Conservation (phyloP, 2,329 filamentous ascomycete genomes). For the Ophiostoma australiae region DNA sequence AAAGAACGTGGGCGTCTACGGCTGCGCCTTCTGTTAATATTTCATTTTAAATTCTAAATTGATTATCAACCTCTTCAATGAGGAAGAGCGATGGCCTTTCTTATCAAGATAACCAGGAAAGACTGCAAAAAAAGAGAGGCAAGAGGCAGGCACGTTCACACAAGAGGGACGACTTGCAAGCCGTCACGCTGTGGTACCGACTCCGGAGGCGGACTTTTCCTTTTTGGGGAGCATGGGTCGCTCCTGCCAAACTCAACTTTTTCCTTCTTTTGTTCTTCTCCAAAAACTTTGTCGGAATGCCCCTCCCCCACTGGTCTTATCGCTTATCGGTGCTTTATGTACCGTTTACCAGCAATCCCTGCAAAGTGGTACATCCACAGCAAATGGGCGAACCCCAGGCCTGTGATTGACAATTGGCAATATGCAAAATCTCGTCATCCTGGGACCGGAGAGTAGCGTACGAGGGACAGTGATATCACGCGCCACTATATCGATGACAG, state of each 20-base stretch:
- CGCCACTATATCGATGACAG: not conserved
- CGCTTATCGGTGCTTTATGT: constrained; percentile 19
- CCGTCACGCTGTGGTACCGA: not conserved
- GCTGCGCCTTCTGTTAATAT: not conserved
- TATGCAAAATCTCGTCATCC: constrained; percentile 24
- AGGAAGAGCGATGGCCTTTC: not conserved
- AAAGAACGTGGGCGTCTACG: not conserved
- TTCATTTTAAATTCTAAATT: not conserved
- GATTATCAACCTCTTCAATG: not conserved
- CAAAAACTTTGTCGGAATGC: not conserved
- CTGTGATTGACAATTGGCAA: constrained; percentile 15
- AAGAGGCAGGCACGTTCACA: not conserved
- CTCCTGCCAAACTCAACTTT: constrained; percentile 9
- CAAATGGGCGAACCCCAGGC: constrained; percentile 7
- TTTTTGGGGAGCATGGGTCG: not conserved
- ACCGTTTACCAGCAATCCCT: not conserved
- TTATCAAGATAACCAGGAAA: not conserved
- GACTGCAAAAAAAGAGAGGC: not conserved
- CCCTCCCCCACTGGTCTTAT: constrained; percentile 23
- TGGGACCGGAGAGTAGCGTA: not conserved
- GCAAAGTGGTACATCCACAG: constrained; percentile 13
- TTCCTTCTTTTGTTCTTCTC: not conserved
- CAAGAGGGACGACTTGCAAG: not conserved
- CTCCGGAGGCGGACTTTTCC: constrained; percentile 1
- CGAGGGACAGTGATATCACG: not conserved